Base-by-base conservation (phyloP, 2,329 filamentous ascomycete species). In the Diplodia intermedia region DNA sequence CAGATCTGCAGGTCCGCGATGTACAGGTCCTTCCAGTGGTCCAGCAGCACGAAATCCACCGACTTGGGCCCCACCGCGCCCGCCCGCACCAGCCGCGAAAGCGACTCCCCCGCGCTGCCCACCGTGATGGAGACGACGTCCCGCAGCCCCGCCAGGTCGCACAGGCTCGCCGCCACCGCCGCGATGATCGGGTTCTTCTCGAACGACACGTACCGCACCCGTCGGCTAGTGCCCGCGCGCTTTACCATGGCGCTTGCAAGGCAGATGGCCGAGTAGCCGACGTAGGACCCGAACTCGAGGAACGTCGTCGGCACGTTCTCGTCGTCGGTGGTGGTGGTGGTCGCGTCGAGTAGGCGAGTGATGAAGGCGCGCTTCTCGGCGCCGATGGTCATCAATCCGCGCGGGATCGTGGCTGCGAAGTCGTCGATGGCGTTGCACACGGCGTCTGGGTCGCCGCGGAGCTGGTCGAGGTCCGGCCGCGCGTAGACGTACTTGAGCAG, bases 21-120 rank as follows among this genome's bases (percentile, higher is more conserved):
- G 65, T 81, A 81, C n/a, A 75, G 72, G 26, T 77, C 67, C 72
- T 79, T 73, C 71, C 74, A 77, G 71, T 79, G 75, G 67, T 81
- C 78, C 31, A 78, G 69, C 70, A 82, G 81, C 1, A 79, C 71
- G 67, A 78, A 73, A 66, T 81, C 79, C 15, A 80, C 74, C 20
- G 67, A 65, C 0, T 69, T 66, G n/a, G 67, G 56, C 5, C 57
- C 68, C 1, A 81, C 23, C 40, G 70, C 71, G 1, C 76, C 76
- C 23, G 78, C 71, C 1, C 61, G 49, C 14, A 69, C 52, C n/a
- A 81, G 69, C 60, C 71, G 73, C 60, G 69, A 65, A 18, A 80
- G 56, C 2, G 75, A 77, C 7, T 77, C 75, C 0, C 72, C 71
- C 2, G 73, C 76, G 2, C 75, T 68, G 0, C 79, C 78, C n/a